phyloP scores from a whole-genome alignment of 768 basidiomycete genomes.

The Cystobasidiopsis lactophilus region DNA sequence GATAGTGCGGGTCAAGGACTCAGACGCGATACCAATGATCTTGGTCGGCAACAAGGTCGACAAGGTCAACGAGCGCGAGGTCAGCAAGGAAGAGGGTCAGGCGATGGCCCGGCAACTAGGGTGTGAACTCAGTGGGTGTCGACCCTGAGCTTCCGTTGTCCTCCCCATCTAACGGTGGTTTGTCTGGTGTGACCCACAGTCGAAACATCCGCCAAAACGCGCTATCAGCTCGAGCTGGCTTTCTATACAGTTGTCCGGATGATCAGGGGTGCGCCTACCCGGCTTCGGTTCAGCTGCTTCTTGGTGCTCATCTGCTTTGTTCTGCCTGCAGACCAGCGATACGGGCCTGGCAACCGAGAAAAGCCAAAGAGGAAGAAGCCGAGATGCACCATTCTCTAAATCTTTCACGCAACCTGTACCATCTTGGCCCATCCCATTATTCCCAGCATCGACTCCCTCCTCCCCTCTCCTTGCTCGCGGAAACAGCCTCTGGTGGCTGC shows the following conservation, averaged over 20 bases:
- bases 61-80: constrained; percentile 84
- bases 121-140: constrained; percentile 42
- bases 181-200: constrained; percentile 26
- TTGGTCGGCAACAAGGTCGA: constrained; percentile 98
- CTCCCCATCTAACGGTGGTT: too few species aligned
- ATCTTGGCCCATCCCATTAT: background rate
- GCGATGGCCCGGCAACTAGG: constrained; percentile 60
- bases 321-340: background rate
- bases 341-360: background rate
- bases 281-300: background rate
- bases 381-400: constrained; percentile 10
- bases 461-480: background rate
- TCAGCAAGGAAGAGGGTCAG: constrained; percentile 70
- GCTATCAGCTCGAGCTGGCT: constrained; percentile 70
- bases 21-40: constrained; percentile 82
- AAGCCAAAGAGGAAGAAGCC: constrained; percentile 3
- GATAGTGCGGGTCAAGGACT: constrained; percentile 78
- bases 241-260: constrained; percentile 34
- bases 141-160: background rate
- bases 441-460: background rate
- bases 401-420: background rate
- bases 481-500: too few species aligned
- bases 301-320: background rate
- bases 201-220: constrained; percentile 90
- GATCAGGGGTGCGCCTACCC: constrained; percentile 2